Evolutionary conservation across 768 basidiomycete genomes (phyloP).

Genomic region (Leccinum broughii): DNA sequence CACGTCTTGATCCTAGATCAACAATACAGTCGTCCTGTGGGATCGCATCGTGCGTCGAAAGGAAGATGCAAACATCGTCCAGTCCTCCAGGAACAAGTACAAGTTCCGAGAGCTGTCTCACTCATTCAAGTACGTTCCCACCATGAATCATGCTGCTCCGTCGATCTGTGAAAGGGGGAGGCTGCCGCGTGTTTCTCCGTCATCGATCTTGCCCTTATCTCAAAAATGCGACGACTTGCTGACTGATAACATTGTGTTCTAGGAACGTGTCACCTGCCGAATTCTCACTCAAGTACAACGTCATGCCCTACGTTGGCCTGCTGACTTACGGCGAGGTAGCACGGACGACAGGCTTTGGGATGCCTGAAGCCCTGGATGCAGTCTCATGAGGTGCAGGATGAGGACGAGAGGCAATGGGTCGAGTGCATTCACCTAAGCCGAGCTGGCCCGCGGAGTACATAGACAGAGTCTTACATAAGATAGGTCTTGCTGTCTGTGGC

Average conservation of each 20-base stretch:
- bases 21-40: constrained; percentile 87
- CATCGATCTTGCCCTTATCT: constrained; percentile 18
- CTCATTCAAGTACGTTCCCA: constrained; percentile 67
- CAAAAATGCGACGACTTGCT: constrained; percentile 2
- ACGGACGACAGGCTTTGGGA: constrained; percentile 41
- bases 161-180: constrained; percentile 6
- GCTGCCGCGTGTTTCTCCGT: constrained; percentile 22
- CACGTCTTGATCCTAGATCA: constrained; percentile 42
- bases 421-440: constrained; percentile 9
- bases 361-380: constrained; percentile 35
- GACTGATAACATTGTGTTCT: constrained; percentile 22
- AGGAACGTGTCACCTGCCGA: constrained; percentile 66
- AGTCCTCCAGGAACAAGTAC: constrained; percentile 72
- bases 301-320: constrained; percentile 87
- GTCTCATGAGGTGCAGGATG: constrained; percentile 22
- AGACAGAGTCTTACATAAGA: constrained; percentile 17
- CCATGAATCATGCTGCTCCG: not conserved
- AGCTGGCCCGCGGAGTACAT: constrained; percentile 20
- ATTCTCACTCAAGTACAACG: constrained; percentile 81
- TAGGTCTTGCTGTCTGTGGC: constrained; percentile 15
- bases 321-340: constrained; percentile 77
- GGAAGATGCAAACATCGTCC: constrained; percentile 63
- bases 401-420: not conserved
- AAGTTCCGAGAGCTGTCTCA: constrained; percentile 72
- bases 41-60: constrained; percentile 86